phyloP scores from a whole-genome alignment of 768 basidiomycete species.

The Tremella fuciformis region DNA sequence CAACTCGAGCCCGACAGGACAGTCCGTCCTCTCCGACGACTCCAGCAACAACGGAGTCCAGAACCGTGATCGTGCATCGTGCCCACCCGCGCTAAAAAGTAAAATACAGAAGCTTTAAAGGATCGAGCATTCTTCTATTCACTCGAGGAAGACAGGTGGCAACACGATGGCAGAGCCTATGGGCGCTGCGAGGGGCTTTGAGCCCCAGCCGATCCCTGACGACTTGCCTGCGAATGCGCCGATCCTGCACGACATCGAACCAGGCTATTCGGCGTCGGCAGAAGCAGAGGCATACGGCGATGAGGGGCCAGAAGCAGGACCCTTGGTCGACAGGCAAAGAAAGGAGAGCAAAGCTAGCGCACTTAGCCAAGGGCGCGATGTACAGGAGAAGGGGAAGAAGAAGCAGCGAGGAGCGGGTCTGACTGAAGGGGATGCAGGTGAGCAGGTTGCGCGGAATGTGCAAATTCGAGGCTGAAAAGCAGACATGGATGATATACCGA shows the following conservation, averaged over 20 bases:
- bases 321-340: conserved; percentile 1
- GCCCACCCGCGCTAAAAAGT: too few species aligned
- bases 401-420: conserved; percentile 19
- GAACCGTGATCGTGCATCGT: too few species aligned
- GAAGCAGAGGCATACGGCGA: background rate
- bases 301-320: conserved; percentile 7
- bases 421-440: conserved; percentile 32
- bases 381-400: conserved; percentile 7
- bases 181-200: background rate
- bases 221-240: conserved; percentile 9
- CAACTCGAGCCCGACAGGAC: too few species aligned
- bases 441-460: background rate
- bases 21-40: too few species aligned
- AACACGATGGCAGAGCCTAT: conserved; percentile 9
- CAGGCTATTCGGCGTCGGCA: conserved; percentile 16
- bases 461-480: background rate
- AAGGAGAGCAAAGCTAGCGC: too few species aligned
- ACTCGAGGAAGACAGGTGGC: too few species aligned
- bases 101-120: too few species aligned
- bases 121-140: too few species aligned
- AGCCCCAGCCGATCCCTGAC: conserved; percentile 15
- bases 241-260: conserved; percentile 17
- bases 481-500: conserved; percentile 44
- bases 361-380: too few species aligned
- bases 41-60: too few species aligned